Percentiles rank a stretch among this genome's conserved stretches.
phyloP scores from a whole-genome alignment of 441 rosid species.

The Populus tomentosa region DNA sequence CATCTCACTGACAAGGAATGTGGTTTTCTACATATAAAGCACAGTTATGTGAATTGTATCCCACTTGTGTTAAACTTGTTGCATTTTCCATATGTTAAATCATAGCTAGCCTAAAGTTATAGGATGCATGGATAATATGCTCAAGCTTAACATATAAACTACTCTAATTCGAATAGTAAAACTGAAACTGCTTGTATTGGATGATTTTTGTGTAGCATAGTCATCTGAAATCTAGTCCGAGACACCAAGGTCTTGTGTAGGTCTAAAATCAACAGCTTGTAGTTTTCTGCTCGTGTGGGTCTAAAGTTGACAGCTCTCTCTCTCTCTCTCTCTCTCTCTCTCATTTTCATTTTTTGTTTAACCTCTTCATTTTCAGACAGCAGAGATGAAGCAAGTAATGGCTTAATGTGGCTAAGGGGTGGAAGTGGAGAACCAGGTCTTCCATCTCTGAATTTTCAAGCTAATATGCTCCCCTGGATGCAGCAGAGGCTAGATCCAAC shows the following conservation, averaged over 20 bases:
- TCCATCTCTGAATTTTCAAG: conserved; percentile 47
- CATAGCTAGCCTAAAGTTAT: background rate
- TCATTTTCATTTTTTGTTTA: background rate
- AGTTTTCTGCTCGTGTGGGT: background rate
- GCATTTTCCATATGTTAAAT: background rate
- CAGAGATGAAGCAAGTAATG: conserved; percentile 41
- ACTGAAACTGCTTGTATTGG: background rate
- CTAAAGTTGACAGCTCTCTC: background rate
- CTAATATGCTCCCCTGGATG: conserved; percentile 49
- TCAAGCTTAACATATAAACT: background rate
- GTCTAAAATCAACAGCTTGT: background rate
- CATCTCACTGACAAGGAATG: background rate
- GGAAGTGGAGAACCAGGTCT: conserved; percentile 55
- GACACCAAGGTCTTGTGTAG: background rate
- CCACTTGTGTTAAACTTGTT: background rate
- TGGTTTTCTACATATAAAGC: background rate
- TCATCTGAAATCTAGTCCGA: too few relatives aligned
- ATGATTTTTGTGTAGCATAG: background rate
- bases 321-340: background rate
- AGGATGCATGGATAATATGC: background rate
- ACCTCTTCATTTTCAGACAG: conserved; percentile 28
- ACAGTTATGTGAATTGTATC: background rate
- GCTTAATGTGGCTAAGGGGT: conserved; percentile 46
- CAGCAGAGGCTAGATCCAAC: conserved; percentile 46
- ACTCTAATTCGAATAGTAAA: background rate